These are phyloP conservation scores for Populus hybrid DNA, from an alignment of 441 rosid genomes.

Conservation along the genomic window DNA sequence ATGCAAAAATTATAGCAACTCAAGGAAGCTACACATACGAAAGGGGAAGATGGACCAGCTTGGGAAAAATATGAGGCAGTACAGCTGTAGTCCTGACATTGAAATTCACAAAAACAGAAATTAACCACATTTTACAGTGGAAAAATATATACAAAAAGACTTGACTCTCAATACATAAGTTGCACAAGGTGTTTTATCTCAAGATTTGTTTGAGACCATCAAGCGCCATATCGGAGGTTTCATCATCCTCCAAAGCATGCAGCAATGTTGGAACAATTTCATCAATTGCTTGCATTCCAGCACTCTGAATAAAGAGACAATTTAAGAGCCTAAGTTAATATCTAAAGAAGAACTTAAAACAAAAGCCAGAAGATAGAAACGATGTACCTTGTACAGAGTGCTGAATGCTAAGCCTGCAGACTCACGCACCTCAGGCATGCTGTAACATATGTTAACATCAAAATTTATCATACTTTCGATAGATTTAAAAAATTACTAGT, in stretches of 20 bases:
- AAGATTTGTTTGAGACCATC: too few species aligned
- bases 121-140: conserved; percentile 14
- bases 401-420: conserved; percentile 59
- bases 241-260: too few species aligned
- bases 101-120: conserved; percentile 25
- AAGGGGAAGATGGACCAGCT: conserved; percentile 89
- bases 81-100: conserved; percentile 99
- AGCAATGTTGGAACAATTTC: too few species aligned
- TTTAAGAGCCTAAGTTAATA: too few species aligned
- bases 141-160: conserved; percentile 1
- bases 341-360: too few species aligned
- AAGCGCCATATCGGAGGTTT: too few species aligned
- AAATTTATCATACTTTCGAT: background rate
- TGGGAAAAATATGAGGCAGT: conserved; percentile 97
- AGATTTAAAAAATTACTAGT: conserved; percentile 7
- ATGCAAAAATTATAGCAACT: conserved; percentile 8
- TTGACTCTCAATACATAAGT: conserved; percentile 4
- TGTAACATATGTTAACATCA: conserved; percentile 30
- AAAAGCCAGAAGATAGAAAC: too few species aligned
- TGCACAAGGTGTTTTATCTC: background rate
- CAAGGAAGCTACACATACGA: conserved; percentile 62
- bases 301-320: too few species aligned
- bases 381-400: too few species aligned
- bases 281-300: too few species aligned
- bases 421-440: conserved; percentile 92